Evolutionary conservation across 2,329 filamentous ascomycete genomes (phyloP), one percentile per base, ranked within the genome.

Genomic region (Calonectria leucothoes): DNA sequence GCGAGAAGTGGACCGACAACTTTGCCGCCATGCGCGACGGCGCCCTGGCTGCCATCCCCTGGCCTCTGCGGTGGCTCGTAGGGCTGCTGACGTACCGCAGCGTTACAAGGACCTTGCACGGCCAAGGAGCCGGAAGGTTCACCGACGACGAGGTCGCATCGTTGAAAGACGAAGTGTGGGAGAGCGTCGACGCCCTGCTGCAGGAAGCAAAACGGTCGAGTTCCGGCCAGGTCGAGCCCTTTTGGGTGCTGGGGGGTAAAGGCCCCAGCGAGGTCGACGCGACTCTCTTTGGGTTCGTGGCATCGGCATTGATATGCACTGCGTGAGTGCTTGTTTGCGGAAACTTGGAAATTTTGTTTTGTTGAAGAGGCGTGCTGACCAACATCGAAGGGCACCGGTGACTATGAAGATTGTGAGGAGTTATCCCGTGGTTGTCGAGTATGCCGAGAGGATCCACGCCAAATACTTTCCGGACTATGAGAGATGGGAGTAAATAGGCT

Each of bases 1-100:
- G 86, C 49, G 91, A 93, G 82, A 85, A 87, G 73, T 93, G 91
- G 91, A 80, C 87, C 3, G 83, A 90, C 70, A 92, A 93, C 79
- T 93, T 90, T 83, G 87, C 90, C 72, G 81, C 83, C 17, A 92
- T 92, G 90, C 88, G 91, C 20, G 86, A 87, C 65, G 82, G 88
- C 45, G 82, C 87, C 0, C 83, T 93, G 8, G 82, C 79, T 12
- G 68, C 85, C 0, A 74, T 92, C 1, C 88, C 90, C 0, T 93
- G 88, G 78, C 88, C 88, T 0, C 45, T 91, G 0, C 88, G 87
- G 15, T 73, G 89, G 0, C 2, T 91, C 1, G 79, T 93, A 10
- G 91, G 91, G 0, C 77, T 84, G 20, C 57, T 93, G 0, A 83
- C 85, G 5, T 87, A 90, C 76, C 85, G 88, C 23, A 83, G 81